Percentiles rank a stretch among this genome's conserved stretches.
Evolutionary conservation across 2,329 filamentous ascomycete genomes (phyloP).

Genomic region (Talaromyces verruculosus): DNA sequence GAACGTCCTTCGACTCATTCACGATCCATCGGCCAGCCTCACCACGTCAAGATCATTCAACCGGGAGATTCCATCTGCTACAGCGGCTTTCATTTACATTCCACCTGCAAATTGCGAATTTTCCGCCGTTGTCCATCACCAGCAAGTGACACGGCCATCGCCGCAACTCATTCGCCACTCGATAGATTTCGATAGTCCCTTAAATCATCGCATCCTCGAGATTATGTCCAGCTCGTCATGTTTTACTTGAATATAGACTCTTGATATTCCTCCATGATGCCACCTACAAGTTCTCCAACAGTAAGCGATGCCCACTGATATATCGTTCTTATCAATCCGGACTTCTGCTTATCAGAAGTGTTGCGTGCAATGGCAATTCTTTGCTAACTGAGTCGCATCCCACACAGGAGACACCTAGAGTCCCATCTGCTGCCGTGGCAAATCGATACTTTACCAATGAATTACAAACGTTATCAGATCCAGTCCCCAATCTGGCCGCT

Average conservation of each 20-base stretch:
- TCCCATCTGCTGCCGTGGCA: slow-evolving; percentile 27
- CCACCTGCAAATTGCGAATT: not conserved
- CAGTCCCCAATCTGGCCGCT: slow-evolving; percentile 53
- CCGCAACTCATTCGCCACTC: slow-evolving; percentile 12
- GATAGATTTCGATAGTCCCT: not conserved
- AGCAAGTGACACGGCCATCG: not conserved
- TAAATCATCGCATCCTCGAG: not conserved
- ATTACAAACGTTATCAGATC: slow-evolving; percentile 49
- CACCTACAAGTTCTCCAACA: slow-evolving; percentile 46
- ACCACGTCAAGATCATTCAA: not conserved
- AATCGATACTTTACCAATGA: slow-evolving; percentile 48
- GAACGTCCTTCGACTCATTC: not conserved
- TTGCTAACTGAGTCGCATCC: slow-evolving; percentile 23
- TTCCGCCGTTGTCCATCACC: not conserved
- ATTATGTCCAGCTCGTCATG: slow-evolving; percentile 10
- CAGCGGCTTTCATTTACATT: not conserved
- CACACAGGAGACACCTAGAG: slow-evolving; percentile 30
- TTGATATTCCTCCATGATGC: slow-evolving; percentile 33
- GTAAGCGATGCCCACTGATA: slow-evolving; percentile 32
- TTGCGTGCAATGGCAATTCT: slow-evolving; percentile 3
- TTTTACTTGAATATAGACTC: slow-evolving; percentile 18
- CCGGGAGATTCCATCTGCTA: not conserved
- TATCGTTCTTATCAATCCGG: not conserved
- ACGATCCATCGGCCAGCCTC: not conserved
- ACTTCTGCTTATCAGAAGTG: not conserved